phyloP scores from a whole-genome alignment of 2,329 filamentous ascomycete genomes.

The Dothidotthia symphoricarpi region DNA sequence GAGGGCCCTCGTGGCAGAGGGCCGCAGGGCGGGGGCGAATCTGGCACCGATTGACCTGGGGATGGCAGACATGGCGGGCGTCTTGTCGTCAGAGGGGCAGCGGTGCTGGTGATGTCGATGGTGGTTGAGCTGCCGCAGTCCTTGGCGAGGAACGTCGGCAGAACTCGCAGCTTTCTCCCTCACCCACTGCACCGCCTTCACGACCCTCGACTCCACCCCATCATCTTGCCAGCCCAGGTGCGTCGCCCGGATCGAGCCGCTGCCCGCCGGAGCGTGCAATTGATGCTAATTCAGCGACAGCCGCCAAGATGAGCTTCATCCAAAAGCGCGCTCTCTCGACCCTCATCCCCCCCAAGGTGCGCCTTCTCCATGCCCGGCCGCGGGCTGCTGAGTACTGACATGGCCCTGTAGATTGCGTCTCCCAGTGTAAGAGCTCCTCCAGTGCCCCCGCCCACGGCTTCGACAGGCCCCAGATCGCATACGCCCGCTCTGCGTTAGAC shows the following conservation, averaged over 20 bases:
- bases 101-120: constrained; percentile 20
- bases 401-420: constrained; percentile 66
- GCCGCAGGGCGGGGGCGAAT: constrained; percentile 36
- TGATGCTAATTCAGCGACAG: constrained; percentile 42
- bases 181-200: constrained; percentile 31
- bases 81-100: constrained; percentile 15
- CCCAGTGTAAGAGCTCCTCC: constrained; percentile 66
- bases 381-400: constrained; percentile 39
- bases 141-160: constrained; percentile 25
- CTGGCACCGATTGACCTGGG: constrained; percentile 43
- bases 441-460: constrained; percentile 7
- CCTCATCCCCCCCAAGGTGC: constrained; percentile 98
- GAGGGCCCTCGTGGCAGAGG: constrained; percentile 22
- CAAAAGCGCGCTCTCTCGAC: constrained; percentile 90
- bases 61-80: constrained; percentile 41
- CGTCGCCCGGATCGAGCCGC: constrained; percentile 14
- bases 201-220: constrained; percentile 35
- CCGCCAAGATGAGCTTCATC: constrained; percentile 84
- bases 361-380: constrained; percentile 26
- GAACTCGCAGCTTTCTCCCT: constrained; percentile 32
- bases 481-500: constrained; percentile 9
- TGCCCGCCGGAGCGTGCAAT: constrained; percentile 21
- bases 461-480: constrained; percentile 9
- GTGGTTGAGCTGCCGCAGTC: constrained; percentile 18
- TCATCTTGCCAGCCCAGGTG: constrained; percentile 40